A percentile compares a stretch with the other conserved stretches of the same genome.
phyloP scores from a whole-genome alignment of 2,329 filamentous ascomycete genomes.

The Trichoderma koningii region DNA sequence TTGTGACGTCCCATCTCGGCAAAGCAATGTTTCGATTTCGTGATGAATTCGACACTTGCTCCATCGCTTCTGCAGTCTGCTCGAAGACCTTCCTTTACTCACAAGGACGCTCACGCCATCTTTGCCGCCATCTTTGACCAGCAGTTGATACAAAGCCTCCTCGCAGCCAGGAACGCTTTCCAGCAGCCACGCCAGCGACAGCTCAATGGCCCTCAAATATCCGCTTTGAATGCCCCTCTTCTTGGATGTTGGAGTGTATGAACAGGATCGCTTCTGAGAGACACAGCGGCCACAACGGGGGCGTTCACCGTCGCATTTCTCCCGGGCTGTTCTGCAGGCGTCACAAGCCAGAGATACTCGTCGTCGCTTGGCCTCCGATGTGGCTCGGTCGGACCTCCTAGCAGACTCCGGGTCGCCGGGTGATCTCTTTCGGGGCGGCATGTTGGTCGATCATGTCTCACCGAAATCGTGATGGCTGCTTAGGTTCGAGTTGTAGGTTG shows the following conservation, averaged over 20 bases:
- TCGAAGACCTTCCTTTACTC: slow-evolving; percentile 11
- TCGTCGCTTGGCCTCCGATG: not conserved
- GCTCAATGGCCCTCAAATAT: slow-evolving; percentile 17
- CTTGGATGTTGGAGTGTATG: slow-evolving; percentile 21
- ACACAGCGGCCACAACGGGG: slow-evolving; percentile 14
- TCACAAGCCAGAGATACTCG: slow-evolving; percentile 22
- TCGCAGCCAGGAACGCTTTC: slow-evolving; percentile 5
- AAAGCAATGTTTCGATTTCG: slow-evolving; percentile 12
- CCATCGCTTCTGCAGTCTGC: slow-evolving; percentile 15
- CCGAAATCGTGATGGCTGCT: not conserved
- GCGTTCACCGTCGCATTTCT: slow-evolving; percentile 10
- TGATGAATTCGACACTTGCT: slow-evolving; percentile 13
- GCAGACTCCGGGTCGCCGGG: not conserved
- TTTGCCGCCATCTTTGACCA: slow-evolving; percentile 12
- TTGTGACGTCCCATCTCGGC: not conserved
- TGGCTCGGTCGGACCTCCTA: not conserved
- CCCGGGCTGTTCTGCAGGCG: slow-evolving; percentile 21
- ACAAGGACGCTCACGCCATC: slow-evolving; percentile 9
- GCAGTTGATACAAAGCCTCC: slow-evolving; percentile 1
- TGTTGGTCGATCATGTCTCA: not conserved
- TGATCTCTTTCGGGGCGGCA: slow-evolving; percentile 21
- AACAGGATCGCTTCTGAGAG: slow-evolving; percentile 13
- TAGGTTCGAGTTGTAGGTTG: not conserved
- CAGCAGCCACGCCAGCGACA: slow-evolving; percentile 16
- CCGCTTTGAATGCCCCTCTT: slow-evolving; percentile 23